Evolutionary conservation across 345 rosid species (phyloP).

Genomic region (Eucalyptus lansdowneana): DNA sequence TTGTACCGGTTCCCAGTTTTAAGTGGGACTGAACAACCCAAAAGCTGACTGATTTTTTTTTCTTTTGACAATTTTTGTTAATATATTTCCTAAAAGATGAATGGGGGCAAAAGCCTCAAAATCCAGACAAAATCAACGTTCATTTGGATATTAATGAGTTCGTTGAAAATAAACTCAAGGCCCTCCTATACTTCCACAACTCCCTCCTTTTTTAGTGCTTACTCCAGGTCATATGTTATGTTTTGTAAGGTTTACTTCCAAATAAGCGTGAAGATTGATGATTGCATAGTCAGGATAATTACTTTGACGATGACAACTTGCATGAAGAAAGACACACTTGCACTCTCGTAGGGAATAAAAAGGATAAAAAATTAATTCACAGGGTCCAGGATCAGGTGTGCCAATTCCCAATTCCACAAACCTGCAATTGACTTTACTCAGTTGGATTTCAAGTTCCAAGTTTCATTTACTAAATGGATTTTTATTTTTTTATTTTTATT

Average conservation of each 20-base stretch:
- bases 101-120: not conserved
- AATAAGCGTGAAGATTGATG: not conserved
- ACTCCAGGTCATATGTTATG: not conserved
- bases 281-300: not conserved
- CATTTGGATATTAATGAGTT: not conserved
- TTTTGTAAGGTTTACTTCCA: not conserved
- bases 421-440: fast-evolving
- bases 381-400: fast-evolving
- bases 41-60: too few relatives aligned
- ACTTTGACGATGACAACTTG: not conserved
- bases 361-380: not conserved
- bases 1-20: fast-evolving
- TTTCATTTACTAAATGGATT: too few relatives aligned
- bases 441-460: too few relatives aligned
- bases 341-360: not conserved
- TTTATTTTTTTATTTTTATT: too few relatives aligned
- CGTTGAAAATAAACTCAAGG: not conserved
- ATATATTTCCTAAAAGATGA: not conserved
- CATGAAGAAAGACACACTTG: not conserved
- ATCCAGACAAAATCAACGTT: not conserved
- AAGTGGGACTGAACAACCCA: fast-evolving
- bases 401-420: too few relatives aligned
- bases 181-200: not conserved
- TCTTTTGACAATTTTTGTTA: not conserved
- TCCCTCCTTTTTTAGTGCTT: not conserved